These are phyloP conservation scores for Diaporthe citri DNA, from an alignment of 2,329 filamentous ascomycete species.

Conservation along the genomic window DNA sequence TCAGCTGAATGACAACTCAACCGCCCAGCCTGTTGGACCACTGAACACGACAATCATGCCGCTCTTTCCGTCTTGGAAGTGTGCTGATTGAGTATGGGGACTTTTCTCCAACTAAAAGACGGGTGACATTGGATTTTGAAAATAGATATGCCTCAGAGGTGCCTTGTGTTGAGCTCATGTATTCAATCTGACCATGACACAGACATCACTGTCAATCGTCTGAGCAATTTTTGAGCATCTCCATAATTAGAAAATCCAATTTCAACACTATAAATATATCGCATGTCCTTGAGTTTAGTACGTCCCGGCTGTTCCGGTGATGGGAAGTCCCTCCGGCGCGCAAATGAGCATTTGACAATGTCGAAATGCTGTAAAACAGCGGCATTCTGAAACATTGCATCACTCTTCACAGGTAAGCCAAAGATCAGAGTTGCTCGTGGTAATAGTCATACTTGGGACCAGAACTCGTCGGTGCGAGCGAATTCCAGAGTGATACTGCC, in stretches of 20 bases:
- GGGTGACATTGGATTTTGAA: not conserved
- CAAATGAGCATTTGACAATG: not conserved
- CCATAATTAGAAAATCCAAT: not conserved
- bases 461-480: fast-evolving
- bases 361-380: no score
- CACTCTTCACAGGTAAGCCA: not conserved
- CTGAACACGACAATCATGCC: not conserved
- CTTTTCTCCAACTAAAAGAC: no score
- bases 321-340: not conserved
- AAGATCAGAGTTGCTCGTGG: no score
- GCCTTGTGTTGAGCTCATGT: no score
- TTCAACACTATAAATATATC: not conserved
- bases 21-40: not conserved
- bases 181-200: not conserved
- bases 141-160: not conserved
- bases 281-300: no score
- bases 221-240: not conserved
- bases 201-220: not conserved
- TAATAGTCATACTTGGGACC: not conserved
- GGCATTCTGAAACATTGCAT: not conserved
- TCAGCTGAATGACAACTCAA: slow-evolving; percentile 14
- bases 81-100: not conserved
- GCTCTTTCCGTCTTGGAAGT: not conserved
- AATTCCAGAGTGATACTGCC: not conserved
- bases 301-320: not conserved